phyloP scores from a whole-genome alignment of 2,329 filamentous ascomycete genomes.

The Cladophialophora bantiana region DNA sequence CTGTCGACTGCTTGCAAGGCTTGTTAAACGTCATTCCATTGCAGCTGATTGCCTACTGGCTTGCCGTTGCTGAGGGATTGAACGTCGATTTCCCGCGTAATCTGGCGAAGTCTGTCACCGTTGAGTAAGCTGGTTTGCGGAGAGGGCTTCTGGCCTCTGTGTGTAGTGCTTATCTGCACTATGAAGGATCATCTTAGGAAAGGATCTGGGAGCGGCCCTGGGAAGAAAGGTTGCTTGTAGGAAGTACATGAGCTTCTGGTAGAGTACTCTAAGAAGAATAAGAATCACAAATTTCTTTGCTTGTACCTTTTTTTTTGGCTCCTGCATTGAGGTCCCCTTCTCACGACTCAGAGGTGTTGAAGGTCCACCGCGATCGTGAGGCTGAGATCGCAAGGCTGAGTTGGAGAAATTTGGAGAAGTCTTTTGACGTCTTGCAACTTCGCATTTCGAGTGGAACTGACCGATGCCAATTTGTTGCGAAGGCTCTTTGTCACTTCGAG shows the following conservation, averaged over 20 bases:
- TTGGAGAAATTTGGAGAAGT: conserved; percentile 10
- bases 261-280: not conserved
- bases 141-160: not conserved
- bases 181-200: conserved; percentile 7
- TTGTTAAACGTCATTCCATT: conserved; percentile 97
- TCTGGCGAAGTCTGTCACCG: conserved; percentile 97
- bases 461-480: not conserved
- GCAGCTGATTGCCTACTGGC: conserved; percentile 98
- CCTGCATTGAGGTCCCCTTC: too few species aligned
- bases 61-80: conserved; percentile 91
- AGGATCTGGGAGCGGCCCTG: not conserved
- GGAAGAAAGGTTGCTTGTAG: conserved; percentile 3
- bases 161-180: conserved; percentile 5
- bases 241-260: conserved; percentile 8
- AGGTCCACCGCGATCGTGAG: not conserved
- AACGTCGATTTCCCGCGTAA: conserved; percentile 99
- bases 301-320: not conserved
- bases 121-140: conserved; percentile 68
- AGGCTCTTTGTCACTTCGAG: not conserved
- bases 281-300: not conserved
- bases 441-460: not conserved
- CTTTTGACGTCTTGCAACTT: not conserved
- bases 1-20: conserved; percentile 93
- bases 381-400: conserved; percentile 6
- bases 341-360: too few species aligned